phyloP scores from a whole-genome alignment of 2,329 filamentous ascomycete genomes.

The Chaetomium globosum region DNA sequence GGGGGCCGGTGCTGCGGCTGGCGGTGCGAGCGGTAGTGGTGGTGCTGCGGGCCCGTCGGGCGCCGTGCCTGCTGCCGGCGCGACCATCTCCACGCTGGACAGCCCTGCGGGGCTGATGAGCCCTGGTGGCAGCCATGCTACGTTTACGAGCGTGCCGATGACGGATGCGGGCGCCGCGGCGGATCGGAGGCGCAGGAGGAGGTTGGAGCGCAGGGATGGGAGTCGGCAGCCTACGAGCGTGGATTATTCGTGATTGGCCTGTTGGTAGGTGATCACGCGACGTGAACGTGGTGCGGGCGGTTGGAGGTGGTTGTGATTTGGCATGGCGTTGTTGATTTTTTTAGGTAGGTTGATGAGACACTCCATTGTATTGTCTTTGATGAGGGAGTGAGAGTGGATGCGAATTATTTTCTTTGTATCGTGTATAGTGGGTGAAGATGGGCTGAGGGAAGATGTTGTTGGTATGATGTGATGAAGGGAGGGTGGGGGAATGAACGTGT shows the following conservation, averaged over 20 bases:
- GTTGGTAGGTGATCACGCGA: no score
- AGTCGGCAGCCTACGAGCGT: conserved; percentile 40
- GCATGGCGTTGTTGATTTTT: background rate
- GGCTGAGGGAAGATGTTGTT: background rate
- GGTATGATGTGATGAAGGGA: background rate
- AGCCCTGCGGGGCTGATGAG: conserved; percentile 44
- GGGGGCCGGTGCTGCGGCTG: background rate
- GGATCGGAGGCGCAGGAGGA: conserved; percentile 59
- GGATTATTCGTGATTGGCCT: conserved; percentile 28
- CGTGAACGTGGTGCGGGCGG: no score
- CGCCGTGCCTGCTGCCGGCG: conserved; percentile 43
- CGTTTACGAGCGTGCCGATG: conserved; percentile 47
- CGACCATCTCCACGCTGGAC: conserved; percentile 53
- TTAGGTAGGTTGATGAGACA: background rate
- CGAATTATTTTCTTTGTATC: background rate
- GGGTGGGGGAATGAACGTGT: background rate
- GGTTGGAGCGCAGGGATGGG: conserved; percentile 56
- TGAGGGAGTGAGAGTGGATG: background rate
- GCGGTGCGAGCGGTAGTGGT: background rate
- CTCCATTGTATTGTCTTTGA: background rate
- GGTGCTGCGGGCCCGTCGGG: conserved; percentile 51
- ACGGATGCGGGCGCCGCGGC: conserved; percentile 45
- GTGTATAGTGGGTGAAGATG: background rate
- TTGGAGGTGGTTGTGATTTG: background rate
- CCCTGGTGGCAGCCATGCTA: conserved; percentile 46